These are phyloP conservation scores for Schizopora paradoxa DNA, from an alignment of 1,284 basidiomycete species.

Conservation along the genomic window DNA sequence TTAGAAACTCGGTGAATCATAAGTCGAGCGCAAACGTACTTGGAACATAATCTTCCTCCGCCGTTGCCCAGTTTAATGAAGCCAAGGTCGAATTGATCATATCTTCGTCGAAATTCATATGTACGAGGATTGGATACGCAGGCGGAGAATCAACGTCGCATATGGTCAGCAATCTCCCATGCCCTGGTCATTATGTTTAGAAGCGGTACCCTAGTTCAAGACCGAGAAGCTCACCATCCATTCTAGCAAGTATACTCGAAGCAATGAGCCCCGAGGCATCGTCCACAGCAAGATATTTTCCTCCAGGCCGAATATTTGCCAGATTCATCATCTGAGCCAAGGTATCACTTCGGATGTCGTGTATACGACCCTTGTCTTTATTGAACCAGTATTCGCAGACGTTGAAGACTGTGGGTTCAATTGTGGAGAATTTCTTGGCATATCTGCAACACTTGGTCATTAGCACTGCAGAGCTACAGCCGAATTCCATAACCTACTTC, in stretches of 20 bases:
- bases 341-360: constrained; percentile 84
- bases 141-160: constrained; percentile 93
- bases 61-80: constrained; percentile 89
- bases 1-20: neutral
- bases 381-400: constrained; percentile 87
- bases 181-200: constrained; percentile 40
- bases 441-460: constrained; percentile 50
- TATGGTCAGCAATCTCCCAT: constrained; percentile 80
- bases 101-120: constrained; percentile 82
- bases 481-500: constrained; percentile 55
- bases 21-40: constrained; percentile 34
- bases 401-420: constrained; percentile 86
- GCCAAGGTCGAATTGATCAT: constrained; percentile 51
- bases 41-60: constrained; percentile 71
- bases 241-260: constrained; percentile 76
- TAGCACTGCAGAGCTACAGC: neutral
- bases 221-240: constrained; percentile 59
- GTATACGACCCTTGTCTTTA: constrained; percentile 76
- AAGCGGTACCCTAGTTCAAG: neutral
- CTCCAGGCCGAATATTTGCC: constrained; percentile 81
- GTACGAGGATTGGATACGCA: constrained; percentile 77
- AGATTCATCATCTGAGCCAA: constrained; percentile 85
- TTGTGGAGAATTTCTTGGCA: constrained; percentile 81
- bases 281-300: constrained; percentile 86
- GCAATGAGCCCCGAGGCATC: constrained; percentile 91